phyloP scores from a whole-genome alignment of 2,329 filamentous ascomycete species.

The Clonostachys chloroleuca region DNA sequence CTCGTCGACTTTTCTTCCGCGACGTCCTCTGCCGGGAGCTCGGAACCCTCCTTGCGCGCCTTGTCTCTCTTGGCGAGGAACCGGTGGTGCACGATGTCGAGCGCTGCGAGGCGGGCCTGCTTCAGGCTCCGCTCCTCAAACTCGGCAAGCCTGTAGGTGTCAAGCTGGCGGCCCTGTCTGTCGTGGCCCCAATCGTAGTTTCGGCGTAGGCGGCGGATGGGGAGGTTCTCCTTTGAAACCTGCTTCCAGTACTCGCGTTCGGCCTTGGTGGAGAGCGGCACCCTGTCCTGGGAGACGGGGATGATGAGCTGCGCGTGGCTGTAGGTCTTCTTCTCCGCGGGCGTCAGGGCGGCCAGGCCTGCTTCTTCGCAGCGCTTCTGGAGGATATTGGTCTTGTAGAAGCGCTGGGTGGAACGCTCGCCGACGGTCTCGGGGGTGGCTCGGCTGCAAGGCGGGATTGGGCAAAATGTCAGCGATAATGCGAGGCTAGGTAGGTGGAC shows the following conservation, averaged over 20 bases:
- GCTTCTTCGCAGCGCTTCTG: conserved; percentile 36
- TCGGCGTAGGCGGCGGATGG: conserved; percentile 35
- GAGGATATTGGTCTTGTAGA: conserved; percentile 45
- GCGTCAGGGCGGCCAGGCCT: conserved; percentile 37
- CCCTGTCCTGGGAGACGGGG: conserved; percentile 26
- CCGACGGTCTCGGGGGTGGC: conserved; percentile 36
- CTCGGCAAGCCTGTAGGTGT: conserved; percentile 39
- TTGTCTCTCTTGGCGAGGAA: conserved; percentile 34
- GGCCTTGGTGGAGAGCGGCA: conserved; percentile 36
- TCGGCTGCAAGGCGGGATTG: conserved; percentile 8
- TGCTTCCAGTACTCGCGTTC: conserved; percentile 56
- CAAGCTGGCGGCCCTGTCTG: conserved; percentile 41
- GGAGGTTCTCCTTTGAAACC: conserved; percentile 45
- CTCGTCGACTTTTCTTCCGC: conserved; percentile 40
- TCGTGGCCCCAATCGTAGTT: conserved; percentile 46
- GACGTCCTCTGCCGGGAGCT: conserved; percentile 31
- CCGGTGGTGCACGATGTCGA: conserved; percentile 36
- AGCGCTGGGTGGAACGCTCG: conserved; percentile 41
- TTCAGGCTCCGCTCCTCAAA: conserved; percentile 35
- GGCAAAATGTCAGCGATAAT: background rate
- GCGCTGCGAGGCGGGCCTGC: conserved; percentile 33
- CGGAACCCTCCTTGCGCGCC: conserved; percentile 12
- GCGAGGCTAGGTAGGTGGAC: too few relatives aligned
- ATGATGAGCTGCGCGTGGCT: conserved; percentile 39
- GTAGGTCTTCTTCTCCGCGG: conserved; percentile 44